Evolutionary conservation across 805 yeast genomes (phyloP).

Genomic region (Cyberlindnera meyerae): DNA sequence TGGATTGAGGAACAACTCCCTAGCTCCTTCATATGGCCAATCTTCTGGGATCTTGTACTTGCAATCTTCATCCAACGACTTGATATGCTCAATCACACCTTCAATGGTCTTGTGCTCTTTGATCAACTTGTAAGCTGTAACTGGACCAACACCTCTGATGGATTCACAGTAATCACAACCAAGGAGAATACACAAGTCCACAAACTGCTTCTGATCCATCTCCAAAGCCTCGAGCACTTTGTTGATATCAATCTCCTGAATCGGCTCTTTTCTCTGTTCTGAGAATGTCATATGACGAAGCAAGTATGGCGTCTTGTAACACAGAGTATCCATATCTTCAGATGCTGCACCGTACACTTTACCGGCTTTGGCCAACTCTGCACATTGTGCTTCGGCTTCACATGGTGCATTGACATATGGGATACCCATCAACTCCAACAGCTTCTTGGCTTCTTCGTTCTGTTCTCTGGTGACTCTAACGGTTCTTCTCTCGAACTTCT

Average conservation of each 20-base stretch:
- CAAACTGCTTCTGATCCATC: slow-evolving; percentile 67
- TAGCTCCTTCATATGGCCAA: slow-evolving; percentile 90
- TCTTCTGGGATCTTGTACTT: slow-evolving; percentile 87
- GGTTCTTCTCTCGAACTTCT: slow-evolving; percentile 76
- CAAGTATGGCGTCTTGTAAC: slow-evolving; percentile 80
- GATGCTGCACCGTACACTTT: slow-evolving; percentile 96
- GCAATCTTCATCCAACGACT: slow-evolving; percentile 47
- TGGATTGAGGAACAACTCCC: slow-evolving; percentile 77
- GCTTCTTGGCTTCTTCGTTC: slow-evolving; percentile 85
- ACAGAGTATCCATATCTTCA: slow-evolving; percentile 97
- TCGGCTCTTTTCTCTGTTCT: slow-evolving; percentile 89
- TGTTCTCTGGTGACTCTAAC: slow-evolving; percentile 88
- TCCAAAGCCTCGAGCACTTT: slow-evolving; percentile 73
- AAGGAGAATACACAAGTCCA: slow-evolving; percentile 85
- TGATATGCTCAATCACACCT: slow-evolving; percentile 64
- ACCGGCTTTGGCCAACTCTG: slow-evolving; percentile 81
- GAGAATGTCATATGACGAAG: slow-evolving; percentile 90
- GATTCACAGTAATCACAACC: slow-evolving; percentile 99
- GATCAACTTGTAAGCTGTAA: slow-evolving; percentile 83
- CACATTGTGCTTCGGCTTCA: slow-evolving; percentile 99
- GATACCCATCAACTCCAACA: slow-evolving; percentile 86
- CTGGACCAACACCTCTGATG: slow-evolving; percentile 93
- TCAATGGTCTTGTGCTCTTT: slow-evolving; percentile 82
- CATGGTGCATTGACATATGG: slow-evolving; percentile 94
- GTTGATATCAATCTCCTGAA: slow-evolving; percentile 70